Conservation (phyloP, 169 alveolate species). For the Plasmodium reichenowi region DNA sequence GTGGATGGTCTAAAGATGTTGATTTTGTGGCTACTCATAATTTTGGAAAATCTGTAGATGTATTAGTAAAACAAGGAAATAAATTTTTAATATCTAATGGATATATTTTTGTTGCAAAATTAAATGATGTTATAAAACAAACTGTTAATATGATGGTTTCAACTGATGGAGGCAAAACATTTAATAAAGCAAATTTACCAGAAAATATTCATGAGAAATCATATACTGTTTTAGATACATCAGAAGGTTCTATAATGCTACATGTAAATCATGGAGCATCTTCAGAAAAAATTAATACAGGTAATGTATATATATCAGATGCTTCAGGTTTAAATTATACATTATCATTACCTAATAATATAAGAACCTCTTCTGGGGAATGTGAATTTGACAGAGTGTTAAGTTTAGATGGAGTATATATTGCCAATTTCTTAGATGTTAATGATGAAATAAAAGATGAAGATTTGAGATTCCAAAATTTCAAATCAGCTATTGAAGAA, state of each 20-base stretch:
- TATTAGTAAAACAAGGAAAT: slow-evolving; percentile 93
- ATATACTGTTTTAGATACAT: slow-evolving; percentile 96
- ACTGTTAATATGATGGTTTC: slow-evolving; percentile 94
- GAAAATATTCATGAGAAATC: slow-evolving; percentile 93
- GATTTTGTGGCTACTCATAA: slow-evolving; percentile 93
- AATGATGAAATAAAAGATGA: slow-evolving; percentile 77
- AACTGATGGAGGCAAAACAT: slow-evolving; percentile 90
- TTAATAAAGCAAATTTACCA: slow-evolving; percentile 92
- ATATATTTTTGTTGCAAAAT: slow-evolving; percentile 95
- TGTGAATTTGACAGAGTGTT: slow-evolving; percentile 96
- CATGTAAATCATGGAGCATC: slow-evolving; percentile 96
- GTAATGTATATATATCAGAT: slow-evolving; percentile 96
- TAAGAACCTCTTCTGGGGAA: slow-evolving; percentile 92
- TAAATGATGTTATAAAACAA: slow-evolving; percentile 87
- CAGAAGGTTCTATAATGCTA: slow-evolving; percentile 96
- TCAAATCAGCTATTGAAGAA: slow-evolving; percentile 75
- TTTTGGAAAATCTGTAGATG: slow-evolving; percentile 87
- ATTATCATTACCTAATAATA: slow-evolving; percentile 92
- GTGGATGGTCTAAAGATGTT: slow-evolving; percentile 94
- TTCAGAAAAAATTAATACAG: slow-evolving; percentile 89
- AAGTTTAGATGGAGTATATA: slow-evolving; percentile 96
- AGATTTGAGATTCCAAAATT: slow-evolving; percentile 44
- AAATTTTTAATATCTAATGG: slow-evolving; percentile 94
- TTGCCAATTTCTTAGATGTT: slow-evolving; percentile 95
- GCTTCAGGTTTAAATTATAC: slow-evolving; percentile 95